Percentiles rank a stretch among this genome's conserved stretches.
Evolutionary conservation across 345 rosid genomes (phyloP).

Genomic region (Linum usitatissimum): DNA sequence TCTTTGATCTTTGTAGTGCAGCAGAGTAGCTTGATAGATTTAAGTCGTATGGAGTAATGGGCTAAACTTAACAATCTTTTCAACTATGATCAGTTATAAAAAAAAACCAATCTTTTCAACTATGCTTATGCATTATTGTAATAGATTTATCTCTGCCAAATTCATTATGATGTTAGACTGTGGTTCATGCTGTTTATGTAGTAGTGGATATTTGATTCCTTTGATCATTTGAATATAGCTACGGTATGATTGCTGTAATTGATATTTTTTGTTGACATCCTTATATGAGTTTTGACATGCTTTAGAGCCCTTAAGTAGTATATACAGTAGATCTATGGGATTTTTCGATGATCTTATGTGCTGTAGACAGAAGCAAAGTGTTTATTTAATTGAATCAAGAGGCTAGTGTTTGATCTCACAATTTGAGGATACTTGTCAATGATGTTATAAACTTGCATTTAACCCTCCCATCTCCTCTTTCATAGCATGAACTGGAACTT

Average conservation of each 20-base stretch:
- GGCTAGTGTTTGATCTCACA: neutral
- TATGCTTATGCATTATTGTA: too few relatives aligned
- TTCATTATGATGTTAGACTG: neutral
- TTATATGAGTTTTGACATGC: neutral
- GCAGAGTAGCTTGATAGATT: neutral
- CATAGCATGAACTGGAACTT: too few relatives aligned
- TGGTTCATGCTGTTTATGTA: neutral
- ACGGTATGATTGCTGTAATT: neutral
- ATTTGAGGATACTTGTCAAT: neutral
- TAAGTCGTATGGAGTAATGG: neutral
- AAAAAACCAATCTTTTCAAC: too few relatives aligned
- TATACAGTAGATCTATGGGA: neutral
- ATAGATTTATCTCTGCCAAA: neutral
- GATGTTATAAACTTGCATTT: neutral
- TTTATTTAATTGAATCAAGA: too few relatives aligned
- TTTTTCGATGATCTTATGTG: too few relatives aligned
- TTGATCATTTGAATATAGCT: neutral
- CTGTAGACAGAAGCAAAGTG: neutral
- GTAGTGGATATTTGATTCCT: neutral
- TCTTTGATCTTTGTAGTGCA: neutral
- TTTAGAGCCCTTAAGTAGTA: neutral
- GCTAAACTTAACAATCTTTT: too few relatives aligned
- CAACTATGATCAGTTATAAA: too few relatives aligned
- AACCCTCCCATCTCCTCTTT: neutral
- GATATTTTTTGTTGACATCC: neutral